Percentiles rank a stretch among this genome's conserved stretches.
These are phyloP conservation scores for Starmera stellimalicola DNA, from an alignment of 1,139 yeast genomes.

Conservation along the genomic window DNA sequence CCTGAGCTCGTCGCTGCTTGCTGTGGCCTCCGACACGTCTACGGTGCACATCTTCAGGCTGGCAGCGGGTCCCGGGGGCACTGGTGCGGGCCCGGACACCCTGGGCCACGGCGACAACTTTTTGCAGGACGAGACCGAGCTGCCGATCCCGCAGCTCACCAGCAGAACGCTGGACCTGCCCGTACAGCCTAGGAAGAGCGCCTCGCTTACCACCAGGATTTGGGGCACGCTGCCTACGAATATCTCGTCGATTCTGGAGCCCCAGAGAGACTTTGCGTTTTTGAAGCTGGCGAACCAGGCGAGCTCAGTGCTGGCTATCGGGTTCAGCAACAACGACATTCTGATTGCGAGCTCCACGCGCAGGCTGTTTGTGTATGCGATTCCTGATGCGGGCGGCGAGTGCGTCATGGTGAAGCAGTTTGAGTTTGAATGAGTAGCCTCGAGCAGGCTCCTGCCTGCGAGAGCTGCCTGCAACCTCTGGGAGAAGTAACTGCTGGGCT, in stretches of 20 bases:
- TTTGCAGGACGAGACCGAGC: conserved; percentile 1
- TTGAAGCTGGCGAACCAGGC: conserved; percentile 27
- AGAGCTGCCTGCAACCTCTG: too few relatives aligned
- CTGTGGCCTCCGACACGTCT: conserved; percentile 58
- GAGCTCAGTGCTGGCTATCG: conserved; percentile 14
- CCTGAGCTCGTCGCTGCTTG: conserved; percentile 39
- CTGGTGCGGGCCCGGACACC: neutral
- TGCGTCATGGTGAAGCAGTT: conserved; percentile 29
- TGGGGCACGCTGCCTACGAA: conserved; percentile 22
- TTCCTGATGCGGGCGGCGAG: conserved; percentile 24
- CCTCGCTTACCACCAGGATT: conserved; percentile 7
- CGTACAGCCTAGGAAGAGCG: conserved; percentile 4
- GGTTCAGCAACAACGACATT: conserved; percentile 18
- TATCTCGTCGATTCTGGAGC: conserved; percentile 26
- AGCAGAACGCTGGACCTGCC: neutral
- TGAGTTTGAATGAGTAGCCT: conserved; percentile 12
- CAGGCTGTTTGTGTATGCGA: conserved; percentile 18
- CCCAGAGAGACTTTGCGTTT: conserved; percentile 30
- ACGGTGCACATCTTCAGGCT: conserved; percentile 60
- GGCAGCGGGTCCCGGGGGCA: too few relatives aligned
- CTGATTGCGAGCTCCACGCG: conserved; percentile 21
- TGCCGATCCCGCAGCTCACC: conserved; percentile 2
- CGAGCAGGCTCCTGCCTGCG: too few relatives aligned
- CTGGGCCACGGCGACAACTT: neutral
- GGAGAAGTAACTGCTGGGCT: too few relatives aligned